A percentile compares a stretch with the other conserved stretches of the same genome.
Conservation (phyloP, 495 filamentous ascomycete genomes). For the Massariosphaeria phaeospora region DNA sequence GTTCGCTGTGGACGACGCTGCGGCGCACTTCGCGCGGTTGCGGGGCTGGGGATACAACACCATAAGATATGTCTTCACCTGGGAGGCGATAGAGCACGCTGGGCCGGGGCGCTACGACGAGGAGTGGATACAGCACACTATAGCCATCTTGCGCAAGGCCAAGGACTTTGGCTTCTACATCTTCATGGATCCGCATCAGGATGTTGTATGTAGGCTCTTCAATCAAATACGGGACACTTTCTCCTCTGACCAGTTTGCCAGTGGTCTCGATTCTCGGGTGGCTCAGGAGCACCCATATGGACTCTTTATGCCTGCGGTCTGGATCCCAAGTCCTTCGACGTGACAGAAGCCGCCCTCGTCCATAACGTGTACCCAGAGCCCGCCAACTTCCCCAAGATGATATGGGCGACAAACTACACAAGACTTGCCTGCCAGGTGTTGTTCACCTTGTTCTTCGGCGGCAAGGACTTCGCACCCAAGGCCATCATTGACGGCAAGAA, state of each 20-base stretch:
- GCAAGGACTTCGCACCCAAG: constrained; percentile 90
- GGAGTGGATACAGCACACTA: constrained; percentile 86
- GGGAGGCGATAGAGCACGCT: constrained; percentile 95
- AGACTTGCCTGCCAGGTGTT: constrained; percentile 83
- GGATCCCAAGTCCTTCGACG: constrained; percentile 75
- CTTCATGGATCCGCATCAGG: constrained; percentile 97
- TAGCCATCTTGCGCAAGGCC: constrained; percentile 73
- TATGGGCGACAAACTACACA: constrained; percentile 96
- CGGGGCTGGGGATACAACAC: constrained; percentile 90
- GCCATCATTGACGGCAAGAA: constrained; percentile 92
- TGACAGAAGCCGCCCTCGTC: constrained; percentile 86
- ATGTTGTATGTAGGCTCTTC: constrained; percentile 63
- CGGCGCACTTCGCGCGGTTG: constrained; percentile 80
- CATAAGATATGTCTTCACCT: constrained; percentile 93
- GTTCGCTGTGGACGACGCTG: constrained; percentile 75
- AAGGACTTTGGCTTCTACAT: constrained; percentile 90
- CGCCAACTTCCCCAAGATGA: constrained; percentile 91
- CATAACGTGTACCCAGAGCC: constrained; percentile 93
- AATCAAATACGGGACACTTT: not conserved
- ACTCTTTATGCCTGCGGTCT: constrained; percentile 91
- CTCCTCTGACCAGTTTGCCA: constrained; percentile 37
- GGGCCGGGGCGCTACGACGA: constrained; percentile 95
- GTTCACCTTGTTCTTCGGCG: constrained; percentile 91
- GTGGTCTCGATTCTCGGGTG: constrained; percentile 93
- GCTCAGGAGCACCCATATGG: constrained; percentile 96